A percentile compares a stretch with the other conserved stretches of the same genome.
These are phyloP conservation scores for Xanthoparmelia taractica DNA, from an alignment of 495 filamentous ascomycete species.

Conservation along the genomic window DNA sequence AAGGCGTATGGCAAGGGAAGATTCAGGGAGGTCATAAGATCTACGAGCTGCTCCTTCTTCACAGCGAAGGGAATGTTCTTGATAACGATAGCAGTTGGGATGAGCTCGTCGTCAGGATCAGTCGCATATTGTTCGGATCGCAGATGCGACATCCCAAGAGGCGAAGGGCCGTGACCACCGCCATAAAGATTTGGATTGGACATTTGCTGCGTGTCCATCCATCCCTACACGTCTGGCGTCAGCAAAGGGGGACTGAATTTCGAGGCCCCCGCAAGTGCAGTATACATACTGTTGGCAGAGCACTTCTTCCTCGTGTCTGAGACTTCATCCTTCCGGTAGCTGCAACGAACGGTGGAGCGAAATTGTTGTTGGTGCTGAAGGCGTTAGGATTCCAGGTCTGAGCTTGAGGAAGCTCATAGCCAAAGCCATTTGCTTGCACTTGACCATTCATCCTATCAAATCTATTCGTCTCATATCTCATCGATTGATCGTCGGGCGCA, in stretches of 20 bases:
- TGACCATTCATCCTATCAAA: conserved; percentile 54
- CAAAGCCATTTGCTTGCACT: conserved; percentile 45
- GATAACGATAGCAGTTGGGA: conserved; percentile 97
- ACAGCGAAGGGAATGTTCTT: conserved; percentile 99
- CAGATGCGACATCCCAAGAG: conserved; percentile 45
- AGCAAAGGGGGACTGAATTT: conserved; percentile 18
- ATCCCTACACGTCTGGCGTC: conserved; percentile 38
- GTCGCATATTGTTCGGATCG: conserved; percentile 41
- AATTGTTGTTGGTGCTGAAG: conserved; percentile 30
- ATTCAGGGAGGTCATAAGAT: conserved; percentile 83
- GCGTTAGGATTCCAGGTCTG: conserved; percentile 56
- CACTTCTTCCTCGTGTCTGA: conserved; percentile 41
- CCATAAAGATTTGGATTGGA: conserved; percentile 40
- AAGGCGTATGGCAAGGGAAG: conserved; percentile 94
- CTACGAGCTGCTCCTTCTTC: conserved; percentile 89
- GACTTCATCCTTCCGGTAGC: conserved; percentile 53
- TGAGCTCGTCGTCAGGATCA: conserved; percentile 72
- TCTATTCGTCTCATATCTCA: conserved; percentile 51
- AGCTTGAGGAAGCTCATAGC: conserved; percentile 49
- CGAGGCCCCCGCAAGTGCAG: neutral
- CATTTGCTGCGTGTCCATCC: conserved; percentile 54
- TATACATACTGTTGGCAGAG: conserved; percentile 51
- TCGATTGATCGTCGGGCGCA: conserved; percentile 50
- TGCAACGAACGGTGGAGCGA: conserved; percentile 22
- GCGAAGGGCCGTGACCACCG: conserved; percentile 44